Evolutionary conservation across 2,329 filamentous ascomycete genomes (phyloP), one percentile per base, ranked within the genome.

Genomic region (Epichloe aotearoae): DNA sequence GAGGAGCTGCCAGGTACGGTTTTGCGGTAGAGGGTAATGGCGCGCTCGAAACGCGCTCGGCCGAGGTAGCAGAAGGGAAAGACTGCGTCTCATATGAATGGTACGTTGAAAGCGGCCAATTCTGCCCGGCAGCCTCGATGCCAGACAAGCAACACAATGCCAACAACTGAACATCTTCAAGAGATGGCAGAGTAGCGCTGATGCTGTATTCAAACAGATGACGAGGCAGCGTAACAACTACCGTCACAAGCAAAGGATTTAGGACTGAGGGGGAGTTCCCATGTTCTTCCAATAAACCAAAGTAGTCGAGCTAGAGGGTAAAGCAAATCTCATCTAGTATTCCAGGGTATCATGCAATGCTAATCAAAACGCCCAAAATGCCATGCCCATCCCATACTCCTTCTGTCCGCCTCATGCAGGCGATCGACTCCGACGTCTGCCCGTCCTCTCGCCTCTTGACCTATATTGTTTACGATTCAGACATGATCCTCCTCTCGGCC

Each of bases 11-110:
- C 69, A 0, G 84, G 80, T 57, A 87, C 72, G 39, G 73, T 71
- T 59, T 76, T 72, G 60, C 79, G 76, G 70, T 86, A 87, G 33
- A 77, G 65, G 8, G 72, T 64, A 54, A 95, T 91, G 54, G 84
- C 87, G 54, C 76, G 77, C 47, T 84, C 79, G 39, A 95, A 77
- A 38, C 86, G 82, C 55, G 81, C 81, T 63, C 87, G 85, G 66
- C 88, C 88, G 15, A 94, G 73, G 65, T 89, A 93, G 73, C 88
- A 86, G 76, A 73, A 76, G 4, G 87, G 85, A 64, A 88, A 94
- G 58, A 93, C 78, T 2, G 81, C 86, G 69, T 95, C 89, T n/a
- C 79, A 87, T 52, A 89, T 80, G 62, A 88, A 79, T 53, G 83
- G 80, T 66, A 94, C 85, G 54, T 80, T 78, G 71, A 90, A 86